These are phyloP conservation scores for Eimeria acervulina DNA, from an alignment of 169 alveolate species.

Conservation along the genomic window DNA sequence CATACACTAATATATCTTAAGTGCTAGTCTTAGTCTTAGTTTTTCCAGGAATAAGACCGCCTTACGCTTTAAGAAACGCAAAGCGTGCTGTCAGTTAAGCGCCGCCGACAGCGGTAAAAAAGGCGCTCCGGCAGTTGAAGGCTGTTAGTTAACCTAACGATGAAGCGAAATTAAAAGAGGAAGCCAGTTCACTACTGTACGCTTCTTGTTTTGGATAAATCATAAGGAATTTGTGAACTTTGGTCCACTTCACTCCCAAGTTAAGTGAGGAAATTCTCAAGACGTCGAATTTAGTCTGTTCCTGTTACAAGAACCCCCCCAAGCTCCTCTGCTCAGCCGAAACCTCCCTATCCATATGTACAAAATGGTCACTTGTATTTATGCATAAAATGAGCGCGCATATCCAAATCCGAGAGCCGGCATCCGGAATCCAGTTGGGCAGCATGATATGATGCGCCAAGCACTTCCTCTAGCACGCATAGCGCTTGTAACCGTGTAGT, in stretches of 20 bases:
- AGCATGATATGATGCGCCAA: not conserved
- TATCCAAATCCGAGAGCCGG: not conserved
- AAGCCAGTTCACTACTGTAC: not conserved
- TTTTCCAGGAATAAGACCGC: not conserved
- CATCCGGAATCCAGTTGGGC: too few relatives aligned
- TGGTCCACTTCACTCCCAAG: not conserved
- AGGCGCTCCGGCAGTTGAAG: not conserved
- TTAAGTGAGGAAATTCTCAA: not conserved
- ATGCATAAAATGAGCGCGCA: too few relatives aligned
- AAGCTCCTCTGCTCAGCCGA: not conserved
- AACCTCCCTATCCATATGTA: not conserved
- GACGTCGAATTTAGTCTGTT: not conserved
- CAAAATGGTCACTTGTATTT: too few relatives aligned
- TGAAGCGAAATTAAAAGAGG: not conserved
- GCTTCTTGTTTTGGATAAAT: not conserved
- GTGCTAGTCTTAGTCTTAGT: not conserved
- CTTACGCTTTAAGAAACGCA: not conserved
- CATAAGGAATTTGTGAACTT: not conserved
- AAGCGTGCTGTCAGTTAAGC: not conserved
- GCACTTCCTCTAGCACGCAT: not conserved
- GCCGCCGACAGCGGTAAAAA: not conserved
- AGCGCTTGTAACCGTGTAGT: not conserved
- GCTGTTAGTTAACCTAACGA: not conserved
- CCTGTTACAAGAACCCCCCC: not conserved
- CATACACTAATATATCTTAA: not conserved